Conservation (phyloP, 257 asterid species). For the Lavandula angustifolia region DNA sequence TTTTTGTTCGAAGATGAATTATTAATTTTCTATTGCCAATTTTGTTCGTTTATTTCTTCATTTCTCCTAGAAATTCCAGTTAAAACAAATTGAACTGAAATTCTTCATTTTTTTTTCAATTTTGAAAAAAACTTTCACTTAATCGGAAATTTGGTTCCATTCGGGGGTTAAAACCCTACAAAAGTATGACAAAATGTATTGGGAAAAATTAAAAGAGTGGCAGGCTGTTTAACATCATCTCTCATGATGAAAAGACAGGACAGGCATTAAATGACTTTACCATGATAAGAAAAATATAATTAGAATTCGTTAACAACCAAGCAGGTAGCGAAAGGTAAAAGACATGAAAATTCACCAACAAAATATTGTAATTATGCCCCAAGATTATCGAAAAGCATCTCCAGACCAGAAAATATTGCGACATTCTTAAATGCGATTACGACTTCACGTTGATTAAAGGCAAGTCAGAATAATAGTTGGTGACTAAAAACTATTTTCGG, state of each 20-base stretch:
- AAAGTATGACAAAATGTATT: background rate
- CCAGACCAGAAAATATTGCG: slow-evolving; percentile 4
- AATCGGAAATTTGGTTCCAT: too few species aligned
- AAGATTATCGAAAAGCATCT: too few species aligned
- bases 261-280: slow-evolving; percentile 37
- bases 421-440: slow-evolving; percentile 40
- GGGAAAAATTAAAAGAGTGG: background rate
- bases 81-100: too few species aligned
- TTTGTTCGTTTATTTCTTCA: too few species aligned
- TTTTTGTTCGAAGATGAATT: too few species aligned
- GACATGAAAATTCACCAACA: slow-evolving; percentile 29
- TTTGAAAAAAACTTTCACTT: too few species aligned
- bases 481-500: slow-evolving; percentile 23
- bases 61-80: too few species aligned
- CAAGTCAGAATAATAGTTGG: background rate
- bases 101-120: too few species aligned
- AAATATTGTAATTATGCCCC: slow-evolving; percentile 13
- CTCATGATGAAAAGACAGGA: slow-evolving; percentile 21
- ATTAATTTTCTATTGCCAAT: too few species aligned
- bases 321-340: slow-evolving; percentile 15
- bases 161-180: too few species aligned
- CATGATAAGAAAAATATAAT: slow-evolving; percentile 26
- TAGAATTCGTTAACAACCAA: slow-evolving; percentile 35
- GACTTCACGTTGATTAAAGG: slow-evolving; percentile 32
- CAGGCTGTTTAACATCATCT: background rate